A percentile compares a stretch with the other conserved stretches of the same genome.
phyloP scores from a whole-genome alignment of 1,139 yeast species.

The Geotrichum phurueaensis region DNA sequence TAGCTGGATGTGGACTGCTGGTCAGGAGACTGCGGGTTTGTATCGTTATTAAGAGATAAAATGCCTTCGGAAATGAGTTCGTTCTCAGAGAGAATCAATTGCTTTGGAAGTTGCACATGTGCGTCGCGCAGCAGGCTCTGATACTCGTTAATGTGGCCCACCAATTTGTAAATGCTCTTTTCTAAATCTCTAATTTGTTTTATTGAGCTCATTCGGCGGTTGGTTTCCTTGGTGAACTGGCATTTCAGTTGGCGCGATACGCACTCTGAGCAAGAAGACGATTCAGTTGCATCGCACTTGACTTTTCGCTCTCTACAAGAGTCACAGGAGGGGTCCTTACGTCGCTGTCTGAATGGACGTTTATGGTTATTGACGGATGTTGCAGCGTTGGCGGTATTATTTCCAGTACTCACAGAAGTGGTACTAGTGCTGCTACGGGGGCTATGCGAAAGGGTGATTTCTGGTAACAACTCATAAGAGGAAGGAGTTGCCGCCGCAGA shows the following conservation, averaged over 20 bases:
- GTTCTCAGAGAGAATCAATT: constrained; percentile 19
- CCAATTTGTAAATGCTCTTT: constrained; percentile 19
- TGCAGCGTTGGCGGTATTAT: neutral
- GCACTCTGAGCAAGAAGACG: constrained; percentile 32
- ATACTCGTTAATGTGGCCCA: constrained; percentile 19
- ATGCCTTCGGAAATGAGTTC: constrained; percentile 13
- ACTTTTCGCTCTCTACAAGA: constrained; percentile 35
- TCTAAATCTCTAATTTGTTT: constrained; percentile 25
- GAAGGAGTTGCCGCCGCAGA: constrained; percentile 6
- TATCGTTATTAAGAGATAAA: neutral
- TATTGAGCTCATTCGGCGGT: constrained; percentile 27
- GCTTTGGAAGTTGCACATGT: constrained; percentile 24
- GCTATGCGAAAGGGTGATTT: neutral
- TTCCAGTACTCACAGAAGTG: neutral
- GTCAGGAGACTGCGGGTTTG: constrained; percentile 3
- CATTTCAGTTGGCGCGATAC: constrained; percentile 30
- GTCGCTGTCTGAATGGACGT: constrained; percentile 29
- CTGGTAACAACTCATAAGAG: constrained; percentile 2
- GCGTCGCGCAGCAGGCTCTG: constrained; percentile 18
- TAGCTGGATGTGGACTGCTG: constrained; percentile 1
- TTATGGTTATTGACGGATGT: constrained; percentile 16
- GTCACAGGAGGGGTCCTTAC: constrained; percentile 34
- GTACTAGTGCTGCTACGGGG: constrained; percentile 1
- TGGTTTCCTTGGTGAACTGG: constrained; percentile 31
- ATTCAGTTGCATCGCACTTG: constrained; percentile 33